A percentile compares a stretch with the other conserved stretches of the same genome.
phyloP scores from a whole-genome alignment of 352 stramenopile genomes.

The Globisporangium nunn region DNA sequence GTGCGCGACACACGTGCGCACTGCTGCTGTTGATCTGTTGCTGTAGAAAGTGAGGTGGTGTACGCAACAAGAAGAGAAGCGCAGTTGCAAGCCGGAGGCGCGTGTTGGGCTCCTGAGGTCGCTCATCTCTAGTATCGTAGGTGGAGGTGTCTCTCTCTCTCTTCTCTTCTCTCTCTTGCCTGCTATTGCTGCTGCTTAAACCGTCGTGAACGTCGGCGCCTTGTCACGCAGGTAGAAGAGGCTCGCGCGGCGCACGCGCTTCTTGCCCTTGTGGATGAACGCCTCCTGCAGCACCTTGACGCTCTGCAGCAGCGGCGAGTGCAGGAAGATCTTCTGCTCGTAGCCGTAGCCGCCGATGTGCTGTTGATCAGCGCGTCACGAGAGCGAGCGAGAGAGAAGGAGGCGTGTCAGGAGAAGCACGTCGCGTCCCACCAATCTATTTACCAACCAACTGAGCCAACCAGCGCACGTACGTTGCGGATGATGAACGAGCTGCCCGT shows the following conservation, averaged over 20 bases:
- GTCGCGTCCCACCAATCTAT: too few species aligned
- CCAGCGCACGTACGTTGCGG: conserved; percentile 53
- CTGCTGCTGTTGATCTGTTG: background rate
- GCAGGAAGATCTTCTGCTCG: conserved; percentile 85
- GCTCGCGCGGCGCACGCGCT: conserved; percentile 84
- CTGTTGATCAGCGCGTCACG: conserved; percentile 14
- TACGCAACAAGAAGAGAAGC: background rate
- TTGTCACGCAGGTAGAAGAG: conserved; percentile 89
- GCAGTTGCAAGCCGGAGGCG: background rate
- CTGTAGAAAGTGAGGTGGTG: background rate
- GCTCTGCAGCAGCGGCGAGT: conserved; percentile 83
- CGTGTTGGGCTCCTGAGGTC: background rate
- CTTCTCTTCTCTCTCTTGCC: background rate
- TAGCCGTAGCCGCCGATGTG: conserved; percentile 83
- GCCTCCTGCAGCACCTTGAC: conserved; percentile 85
- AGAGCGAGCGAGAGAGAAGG: background rate
- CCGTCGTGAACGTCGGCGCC: conserved; percentile 71
- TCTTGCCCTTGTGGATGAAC: conserved; percentile 90
- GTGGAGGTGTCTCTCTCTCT: background rate
- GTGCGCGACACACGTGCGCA: too few species aligned
- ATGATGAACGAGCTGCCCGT: conserved; percentile 82
- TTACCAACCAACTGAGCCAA: background rate
- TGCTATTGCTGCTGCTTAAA: conserved; percentile 27
- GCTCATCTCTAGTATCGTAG: background rate
- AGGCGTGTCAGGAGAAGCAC: too few species aligned